phyloP scores from a whole-genome alignment of 371 early-diverging fungal species.

The Smittium mucronatum region DNA sequence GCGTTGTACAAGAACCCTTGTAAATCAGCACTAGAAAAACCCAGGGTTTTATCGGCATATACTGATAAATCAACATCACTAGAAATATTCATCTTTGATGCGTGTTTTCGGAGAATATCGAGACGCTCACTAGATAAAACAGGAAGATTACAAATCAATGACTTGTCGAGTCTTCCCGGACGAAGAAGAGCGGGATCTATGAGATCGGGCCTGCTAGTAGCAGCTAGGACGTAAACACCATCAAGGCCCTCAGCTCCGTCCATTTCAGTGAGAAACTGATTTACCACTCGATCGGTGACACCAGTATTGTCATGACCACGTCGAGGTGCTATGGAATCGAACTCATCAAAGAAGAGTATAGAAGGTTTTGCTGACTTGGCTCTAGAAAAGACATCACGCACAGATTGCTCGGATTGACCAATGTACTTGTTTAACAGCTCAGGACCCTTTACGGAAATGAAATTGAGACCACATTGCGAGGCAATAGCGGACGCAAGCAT shows the following conservation, averaged over 20 bases:
- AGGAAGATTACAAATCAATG: slow-evolving; percentile 98
- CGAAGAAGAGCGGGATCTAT: slow-evolving; percentile 91
- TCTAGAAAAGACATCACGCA: slow-evolving; percentile 99
- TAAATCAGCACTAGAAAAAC: slow-evolving; percentile 99
- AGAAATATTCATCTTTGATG: slow-evolving; percentile 95
- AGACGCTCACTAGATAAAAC: slow-evolving; percentile 83
- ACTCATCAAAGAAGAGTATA: slow-evolving; percentile 99
- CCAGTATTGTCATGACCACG: slow-evolving; percentile 91
- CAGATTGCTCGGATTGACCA: slow-evolving; percentile 99
- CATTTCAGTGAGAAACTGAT: slow-evolving; percentile 99
- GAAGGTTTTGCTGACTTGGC: slow-evolving; percentile 99
- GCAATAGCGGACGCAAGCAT: slow-evolving; percentile 99
- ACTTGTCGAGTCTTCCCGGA: slow-evolving; percentile 99
- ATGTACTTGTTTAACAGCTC: slow-evolving; percentile 99
- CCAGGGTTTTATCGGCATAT: slow-evolving; percentile 85
- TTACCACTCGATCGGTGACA: slow-evolving; percentile 97
- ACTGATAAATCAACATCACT: slow-evolving; percentile 74
- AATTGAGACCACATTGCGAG: slow-evolving; percentile 99
- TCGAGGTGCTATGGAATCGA: slow-evolving; percentile 98
- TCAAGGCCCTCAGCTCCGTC: slow-evolving; percentile 99
- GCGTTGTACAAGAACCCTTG: slow-evolving; percentile 87
- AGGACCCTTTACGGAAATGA: slow-evolving; percentile 99
- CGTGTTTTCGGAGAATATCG: slow-evolving; percentile 78
- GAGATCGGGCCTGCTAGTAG: slow-evolving; percentile 99
- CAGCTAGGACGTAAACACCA: slow-evolving; percentile 98